Evolutionary conservation across 2,329 filamentous ascomycete species (phyloP).

Genomic region (Claviceps spartinae): DNA sequence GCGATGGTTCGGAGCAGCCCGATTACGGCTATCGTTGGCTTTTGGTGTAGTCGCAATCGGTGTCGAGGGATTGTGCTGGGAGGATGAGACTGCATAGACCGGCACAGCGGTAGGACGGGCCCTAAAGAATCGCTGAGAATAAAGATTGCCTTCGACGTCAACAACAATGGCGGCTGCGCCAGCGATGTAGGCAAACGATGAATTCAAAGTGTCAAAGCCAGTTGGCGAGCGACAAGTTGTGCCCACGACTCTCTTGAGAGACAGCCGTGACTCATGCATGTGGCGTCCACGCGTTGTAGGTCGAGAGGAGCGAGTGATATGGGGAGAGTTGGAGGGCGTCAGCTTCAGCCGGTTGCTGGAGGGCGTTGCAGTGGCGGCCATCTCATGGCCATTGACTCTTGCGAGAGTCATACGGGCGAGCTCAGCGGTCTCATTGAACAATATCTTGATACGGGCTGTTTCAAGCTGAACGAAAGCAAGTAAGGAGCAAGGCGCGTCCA

Average conservation of each 20-base stretch:
- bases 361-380: constrained; percentile 39
- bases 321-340: constrained; percentile 68
- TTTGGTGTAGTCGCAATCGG: constrained; percentile 41
- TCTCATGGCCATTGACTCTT: constrained; percentile 39
- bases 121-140: constrained; percentile 77
- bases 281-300: constrained; percentile 43
- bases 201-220: constrained; percentile 69
- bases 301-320: constrained; percentile 45
- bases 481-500: neutral
- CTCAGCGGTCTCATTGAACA: neutral
- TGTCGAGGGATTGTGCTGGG: constrained; percentile 34
- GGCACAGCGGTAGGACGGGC: constrained; percentile 68
- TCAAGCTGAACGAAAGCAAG: neutral
- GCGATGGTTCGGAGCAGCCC: constrained; percentile 32
- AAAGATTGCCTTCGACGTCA: constrained; percentile 54
- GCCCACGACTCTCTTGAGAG: constrained; percentile 74
- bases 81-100: constrained; percentile 41
- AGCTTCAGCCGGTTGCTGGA: constrained; percentile 47
- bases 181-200: constrained; percentile 79
- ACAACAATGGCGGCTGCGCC: constrained; percentile 89
- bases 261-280: constrained; percentile 45
- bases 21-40: constrained; percentile 49
- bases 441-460: neutral
- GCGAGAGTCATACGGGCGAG: neutral
- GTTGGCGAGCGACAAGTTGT: constrained; percentile 76